phyloP scores from a whole-genome alignment of 2,329 filamentous ascomycete species.

The Fusarium torulosum region DNA sequence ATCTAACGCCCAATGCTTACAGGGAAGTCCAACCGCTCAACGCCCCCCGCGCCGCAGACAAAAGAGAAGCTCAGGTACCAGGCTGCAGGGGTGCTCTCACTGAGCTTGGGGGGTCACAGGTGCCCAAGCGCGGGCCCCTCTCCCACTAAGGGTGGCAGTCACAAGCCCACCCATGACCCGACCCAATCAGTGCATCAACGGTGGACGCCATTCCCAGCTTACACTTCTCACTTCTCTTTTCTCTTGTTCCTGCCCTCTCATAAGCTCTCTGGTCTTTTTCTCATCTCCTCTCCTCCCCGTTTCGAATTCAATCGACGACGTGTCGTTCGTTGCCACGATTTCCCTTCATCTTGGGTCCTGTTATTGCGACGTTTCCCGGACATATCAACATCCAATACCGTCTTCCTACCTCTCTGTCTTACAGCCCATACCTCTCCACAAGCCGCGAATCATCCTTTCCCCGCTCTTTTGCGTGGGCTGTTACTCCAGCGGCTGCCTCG shows the following conservation, averaged over 20 bases:
- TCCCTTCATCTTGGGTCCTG: conserved; percentile 23
- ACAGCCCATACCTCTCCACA: conserved; percentile 8
- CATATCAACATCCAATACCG: conserved; percentile 18
- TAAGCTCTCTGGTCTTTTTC: conserved; percentile 30
- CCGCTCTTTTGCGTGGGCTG: conserved; percentile 41
- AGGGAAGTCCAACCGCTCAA: conserved; percentile 32
- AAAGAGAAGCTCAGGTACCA: conserved; percentile 24
- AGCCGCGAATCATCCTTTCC: conserved; percentile 30
- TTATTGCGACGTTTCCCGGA: conserved; percentile 17
- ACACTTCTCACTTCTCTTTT: conserved; percentile 19
- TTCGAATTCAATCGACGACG: conserved; percentile 43
- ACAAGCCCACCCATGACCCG: conserved; percentile 37
- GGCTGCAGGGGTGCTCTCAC: conserved; percentile 27
- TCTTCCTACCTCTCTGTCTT: not conserved
- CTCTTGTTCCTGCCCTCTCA: conserved; percentile 27
- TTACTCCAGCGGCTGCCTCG: conserved; percentile 34
- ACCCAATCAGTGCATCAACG: conserved; percentile 36
- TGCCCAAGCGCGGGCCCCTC: conserved; percentile 40
- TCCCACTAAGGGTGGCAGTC: conserved; percentile 18
- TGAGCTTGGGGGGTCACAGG: conserved; percentile 33
- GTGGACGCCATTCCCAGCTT: conserved; percentile 35
- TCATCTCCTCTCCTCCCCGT: conserved; percentile 33
- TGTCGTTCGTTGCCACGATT: conserved; percentile 46
- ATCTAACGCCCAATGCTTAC: conserved; percentile 24
- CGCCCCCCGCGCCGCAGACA: conserved; percentile 19